Conservation (phyloP, 1,284 basidiomycete genomes). For the Trichosporon faecale region DNA sequence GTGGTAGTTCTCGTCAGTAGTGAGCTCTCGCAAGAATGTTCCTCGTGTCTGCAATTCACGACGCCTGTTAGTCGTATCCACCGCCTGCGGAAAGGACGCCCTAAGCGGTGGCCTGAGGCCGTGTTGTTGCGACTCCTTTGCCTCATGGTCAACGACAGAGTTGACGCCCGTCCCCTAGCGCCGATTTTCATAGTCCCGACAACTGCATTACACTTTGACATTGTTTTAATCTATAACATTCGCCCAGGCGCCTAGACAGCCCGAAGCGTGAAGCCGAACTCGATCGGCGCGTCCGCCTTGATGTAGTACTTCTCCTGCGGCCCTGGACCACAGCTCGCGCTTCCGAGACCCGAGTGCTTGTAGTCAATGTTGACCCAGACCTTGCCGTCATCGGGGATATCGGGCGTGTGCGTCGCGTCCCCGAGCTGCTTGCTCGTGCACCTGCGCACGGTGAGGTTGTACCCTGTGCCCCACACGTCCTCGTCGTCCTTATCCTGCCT, state of each 20-base stretch:
- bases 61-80: too few species aligned
- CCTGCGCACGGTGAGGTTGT: slow-evolving; percentile 22
- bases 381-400: slow-evolving; percentile 21
- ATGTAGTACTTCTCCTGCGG: slow-evolving; percentile 21
- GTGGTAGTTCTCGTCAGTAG: too few species aligned
- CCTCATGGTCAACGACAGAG: neutral
- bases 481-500: neutral
- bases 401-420: slow-evolving; percentile 22
- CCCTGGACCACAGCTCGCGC: slow-evolving; percentile 25
- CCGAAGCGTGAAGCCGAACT: slow-evolving; percentile 1
- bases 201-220: neutral
- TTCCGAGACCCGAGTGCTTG: slow-evolving; percentile 23
- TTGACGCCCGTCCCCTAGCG: neutral
- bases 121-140: too few species aligned
- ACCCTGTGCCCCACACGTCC: neutral
- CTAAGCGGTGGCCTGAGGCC: too few species aligned
- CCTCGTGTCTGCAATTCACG: too few species aligned
- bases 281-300: slow-evolving; percentile 3
- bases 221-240: neutral
- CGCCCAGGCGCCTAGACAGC: neutral
- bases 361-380: slow-evolving; percentile 29
- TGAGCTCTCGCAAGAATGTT: too few species aligned
- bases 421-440: slow-evolving; percentile 28
- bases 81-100: too few species aligned
- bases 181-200: neutral